These are phyloP conservation scores for Cyberlindnera suaveolens DNA, from an alignment of 805 yeast genomes.

Conservation along the genomic window DNA sequence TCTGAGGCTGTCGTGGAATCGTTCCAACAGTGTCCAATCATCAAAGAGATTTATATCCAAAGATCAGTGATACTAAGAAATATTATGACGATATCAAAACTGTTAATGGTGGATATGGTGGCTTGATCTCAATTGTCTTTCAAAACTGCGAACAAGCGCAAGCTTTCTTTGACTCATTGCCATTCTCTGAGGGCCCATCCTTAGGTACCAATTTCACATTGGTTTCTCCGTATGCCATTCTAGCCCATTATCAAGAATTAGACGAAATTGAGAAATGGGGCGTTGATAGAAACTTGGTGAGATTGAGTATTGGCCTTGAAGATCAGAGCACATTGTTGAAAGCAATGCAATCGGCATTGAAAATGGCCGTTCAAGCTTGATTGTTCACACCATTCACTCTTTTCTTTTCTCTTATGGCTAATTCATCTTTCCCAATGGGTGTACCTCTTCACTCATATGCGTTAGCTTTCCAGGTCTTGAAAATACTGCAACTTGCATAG, in stretches of 20 bases:
- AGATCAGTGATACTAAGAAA: constrained; percentile 39
- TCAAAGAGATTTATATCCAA: constrained; percentile 69
- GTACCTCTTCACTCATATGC: too few species aligned
- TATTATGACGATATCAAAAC: constrained; percentile 70
- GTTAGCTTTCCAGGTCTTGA: too few species aligned
- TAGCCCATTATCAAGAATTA: constrained; percentile 79
- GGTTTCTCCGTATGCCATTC: constrained; percentile 83
- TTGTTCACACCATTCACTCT: too few species aligned
- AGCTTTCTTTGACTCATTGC: constrained; percentile 64
- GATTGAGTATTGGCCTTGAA: constrained; percentile 85
- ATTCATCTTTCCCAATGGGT: too few species aligned
- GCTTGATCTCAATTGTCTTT: constrained; percentile 71
- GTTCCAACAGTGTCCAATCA: constrained; percentile 39
- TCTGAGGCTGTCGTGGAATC: constrained; percentile 49
- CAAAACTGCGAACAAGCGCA: constrained; percentile 56
- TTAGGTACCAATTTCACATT: constrained; percentile 85
- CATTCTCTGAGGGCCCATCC: constrained; percentile 82
- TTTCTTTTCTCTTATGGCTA: too few species aligned
- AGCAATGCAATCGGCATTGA: constrained; percentile 14
- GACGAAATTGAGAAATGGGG: constrained; percentile 80
- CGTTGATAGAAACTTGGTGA: constrained; percentile 67
- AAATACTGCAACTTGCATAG: too few species aligned
- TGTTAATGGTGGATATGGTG: constrained; percentile 80
- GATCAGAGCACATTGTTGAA: constrained; percentile 46
- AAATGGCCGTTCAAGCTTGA: constrained; percentile 15